phyloP scores from a whole-genome alignment of 2,329 filamentous ascomycete species.

The Pseudocercospora ulei region DNA sequence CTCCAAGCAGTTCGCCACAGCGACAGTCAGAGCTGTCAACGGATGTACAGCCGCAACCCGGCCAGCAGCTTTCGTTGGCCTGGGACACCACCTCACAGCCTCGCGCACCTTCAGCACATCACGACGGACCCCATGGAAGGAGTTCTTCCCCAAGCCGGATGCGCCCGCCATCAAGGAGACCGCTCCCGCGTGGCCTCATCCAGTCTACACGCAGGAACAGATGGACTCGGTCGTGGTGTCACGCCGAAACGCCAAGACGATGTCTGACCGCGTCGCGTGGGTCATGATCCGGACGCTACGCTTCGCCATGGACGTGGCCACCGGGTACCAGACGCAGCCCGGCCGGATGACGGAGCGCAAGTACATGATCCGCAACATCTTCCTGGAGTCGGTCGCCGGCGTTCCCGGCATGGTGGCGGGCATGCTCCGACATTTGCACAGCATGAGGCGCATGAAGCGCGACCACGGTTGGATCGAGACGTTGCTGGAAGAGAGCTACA shows the following conservation, averaged over 20 bases:
- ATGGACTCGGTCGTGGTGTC: slow-evolving; percentile 65
- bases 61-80: slow-evolving; percentile 33
- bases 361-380: slow-evolving; percentile 73
- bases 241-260: slow-evolving; percentile 62
- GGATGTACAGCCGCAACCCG: slow-evolving; percentile 29
- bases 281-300: slow-evolving; percentile 64
- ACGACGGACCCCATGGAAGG: slow-evolving; percentile 33
- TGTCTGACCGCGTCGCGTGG: slow-evolving; percentile 71
- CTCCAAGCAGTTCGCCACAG: slow-evolving; percentile 12
- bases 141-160: slow-evolving; percentile 42
- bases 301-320: slow-evolving; percentile 71
- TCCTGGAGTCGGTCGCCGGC: slow-evolving; percentile 87
- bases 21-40: slow-evolving; percentile 34
- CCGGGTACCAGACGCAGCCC: slow-evolving; percentile 56
- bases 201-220: slow-evolving; percentile 61
- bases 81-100: slow-evolving; percentile 27
- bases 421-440: slow-evolving; percentile 82
- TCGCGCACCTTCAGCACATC: slow-evolving; percentile 40
- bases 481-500: slow-evolving; percentile 33
- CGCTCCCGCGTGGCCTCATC: slow-evolving; percentile 43
- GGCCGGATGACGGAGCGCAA: slow-evolving; percentile 69
- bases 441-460: slow-evolving; percentile 71
- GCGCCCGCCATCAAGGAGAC: slow-evolving; percentile 41
- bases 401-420: slow-evolving; percentile 96
- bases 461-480: slow-evolving; percentile 82